Evolutionary conservation across 371 early-diverging fungal genomes (phyloP), one percentile per base, ranked within the genome.

Genomic region (Circinella minor): DNA sequence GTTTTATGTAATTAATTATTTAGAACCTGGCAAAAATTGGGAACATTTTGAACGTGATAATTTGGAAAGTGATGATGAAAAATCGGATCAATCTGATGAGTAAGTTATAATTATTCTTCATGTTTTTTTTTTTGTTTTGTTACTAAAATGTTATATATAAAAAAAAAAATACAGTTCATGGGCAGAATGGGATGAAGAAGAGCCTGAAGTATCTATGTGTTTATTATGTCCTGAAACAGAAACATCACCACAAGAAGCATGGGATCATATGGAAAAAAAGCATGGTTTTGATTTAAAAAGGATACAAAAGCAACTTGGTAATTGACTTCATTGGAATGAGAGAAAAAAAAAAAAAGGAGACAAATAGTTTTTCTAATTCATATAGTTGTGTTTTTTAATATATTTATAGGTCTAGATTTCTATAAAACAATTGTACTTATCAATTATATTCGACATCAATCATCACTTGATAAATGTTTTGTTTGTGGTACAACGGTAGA

Each of bases 1-100:
- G 46, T 98, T 95, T 79, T 98, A 97, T 75, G 90, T 98, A n/a
- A 91, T 96, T 76, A 98, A 98, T 74, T 97, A 96, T 69, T 71
- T 93, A 66, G 95, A 97, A 74, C 95, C 95, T 3, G 95, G 95
- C 54, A 93, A 93, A 77, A 94, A 94, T 84, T 94, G 96, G 96
- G 95, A 95, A 79, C 88, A 81, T 43, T 90, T 92, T 70, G 93
- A 95, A 73, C 88, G 87, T 37, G 96, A 95, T 65, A 84, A 85
- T 38, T 88, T 88, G 69, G 94, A 95, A 10, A 89, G 90, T 66
- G 95, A 92, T 36, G 93, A 93, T 51, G 94, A 91, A 37, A 85
- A 84, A 17, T 77, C 57, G 14, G 57, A 57, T 57, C 10, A 20
- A 57, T 27, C 79, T 9, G 90, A 90, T 63, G 89, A 88, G 83